phyloP scores from a whole-genome alignment of 768 basidiomycete genomes.

The Lentinula boryana region DNA sequence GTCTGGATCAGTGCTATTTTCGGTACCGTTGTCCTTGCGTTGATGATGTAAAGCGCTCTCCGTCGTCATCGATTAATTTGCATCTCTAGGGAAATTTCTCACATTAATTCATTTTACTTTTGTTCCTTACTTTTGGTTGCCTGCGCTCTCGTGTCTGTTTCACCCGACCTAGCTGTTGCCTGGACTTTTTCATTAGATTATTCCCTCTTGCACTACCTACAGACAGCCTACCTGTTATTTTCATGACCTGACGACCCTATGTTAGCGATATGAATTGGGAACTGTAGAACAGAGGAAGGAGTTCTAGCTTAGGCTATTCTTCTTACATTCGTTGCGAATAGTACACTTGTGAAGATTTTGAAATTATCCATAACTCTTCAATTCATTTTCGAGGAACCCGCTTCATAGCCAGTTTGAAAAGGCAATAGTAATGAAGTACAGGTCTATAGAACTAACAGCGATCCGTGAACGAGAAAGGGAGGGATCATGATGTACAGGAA shows the following conservation, averaged over 20 bases:
- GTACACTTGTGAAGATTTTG: not conserved
- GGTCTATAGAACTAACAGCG: no score
- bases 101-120: not conserved
- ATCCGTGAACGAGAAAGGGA: no score
- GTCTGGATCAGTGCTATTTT: not conserved
- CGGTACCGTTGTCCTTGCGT: not conserved
- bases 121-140: not conserved
- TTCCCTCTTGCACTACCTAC: not conserved
- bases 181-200: not conserved
- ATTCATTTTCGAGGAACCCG: not conserved
- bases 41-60: not conserved
- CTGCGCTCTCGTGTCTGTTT: not conserved
- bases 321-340: slow-evolving; percentile 5
- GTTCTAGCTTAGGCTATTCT: not conserved
- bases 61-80: not conserved
- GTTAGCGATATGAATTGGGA: not conserved
- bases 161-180: slow-evolving; percentile 1
- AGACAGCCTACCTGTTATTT: not conserved
- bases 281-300: not conserved
- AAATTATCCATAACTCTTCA: not conserved
- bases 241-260: not conserved
- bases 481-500: not conserved
- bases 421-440: no score
- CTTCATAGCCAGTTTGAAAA: no score
- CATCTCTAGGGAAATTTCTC: not conserved